Base-by-base conservation (phyloP, 768 basidiomycete species). In the Kwoniella sp. region DNA sequence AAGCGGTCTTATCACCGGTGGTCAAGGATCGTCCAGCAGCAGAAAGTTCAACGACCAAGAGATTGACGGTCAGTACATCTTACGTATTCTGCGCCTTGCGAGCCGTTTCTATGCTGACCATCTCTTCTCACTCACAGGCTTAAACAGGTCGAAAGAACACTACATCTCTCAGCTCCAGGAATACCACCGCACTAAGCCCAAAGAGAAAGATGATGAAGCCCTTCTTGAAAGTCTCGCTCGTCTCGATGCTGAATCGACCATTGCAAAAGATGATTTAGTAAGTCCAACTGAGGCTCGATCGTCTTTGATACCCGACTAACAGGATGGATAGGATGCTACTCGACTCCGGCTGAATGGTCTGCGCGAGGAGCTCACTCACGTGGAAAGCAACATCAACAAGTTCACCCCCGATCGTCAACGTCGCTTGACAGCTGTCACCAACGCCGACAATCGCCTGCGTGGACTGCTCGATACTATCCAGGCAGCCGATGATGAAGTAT, bases 31-130 rank as follows among this genome's bases (percentile, higher is more conserved):
- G 0, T 88, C 89, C 67, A 85, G 81, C n/a, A 85, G 85, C 45
- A 90, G 91, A 82, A 93, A 92, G 76, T 97, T 93, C 89, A 92
- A 95, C 65, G 95, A 98, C 78, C 90, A 90, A 73, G 93, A 96
- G 71, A 86, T 97, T 2, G 88, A 92, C 81, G 90, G 93, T 91
- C 68, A 48, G 81, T 72, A 9, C 29, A 29, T 8, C 41, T 50
- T n/a, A 31, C n/a, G 4, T 45, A n/a, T n/a, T 34, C 34, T 23
- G 51, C 2, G 20, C 31, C 26, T 53, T 23, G 7, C 11, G 41
- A 58, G 26, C 20, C 26, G 20, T 28, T 5, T 5, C 34, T 34
- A 1, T 52, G 25, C 29, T 11, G 52, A 25, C 30, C n/a, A 23
- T 34, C 25, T 9, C 37, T 28, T 54, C n/a, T 41, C 52, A 30